phyloP scores from a whole-genome alignment of 345 rosid genomes.

The Populus pruinosa region DNA sequence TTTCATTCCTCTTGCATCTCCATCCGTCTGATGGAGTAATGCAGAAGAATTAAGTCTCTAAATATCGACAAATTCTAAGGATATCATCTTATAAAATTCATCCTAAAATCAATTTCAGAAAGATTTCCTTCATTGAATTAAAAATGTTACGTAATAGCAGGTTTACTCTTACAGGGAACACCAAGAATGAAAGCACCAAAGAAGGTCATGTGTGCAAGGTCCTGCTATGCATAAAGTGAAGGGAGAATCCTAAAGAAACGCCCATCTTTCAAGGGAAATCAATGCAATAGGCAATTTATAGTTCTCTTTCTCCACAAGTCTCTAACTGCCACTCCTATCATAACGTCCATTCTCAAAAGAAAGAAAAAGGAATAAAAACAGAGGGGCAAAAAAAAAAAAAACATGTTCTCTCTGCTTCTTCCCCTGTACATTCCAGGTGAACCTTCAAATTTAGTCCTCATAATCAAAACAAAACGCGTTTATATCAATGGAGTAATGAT shows the following conservation, averaged over 20 bases:
- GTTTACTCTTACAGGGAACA: no score
- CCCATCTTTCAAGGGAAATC: slow-evolving; percentile 14
- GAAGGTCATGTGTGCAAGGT: neutral
- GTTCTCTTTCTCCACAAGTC: slow-evolving; percentile 11
- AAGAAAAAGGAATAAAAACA: neutral
- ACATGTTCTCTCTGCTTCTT: slow-evolving; percentile 12
- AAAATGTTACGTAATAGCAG: neutral
- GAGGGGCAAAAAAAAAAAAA: neutral
- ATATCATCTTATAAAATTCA: neutral
- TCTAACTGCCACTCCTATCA: slow-evolving; percentile 18
- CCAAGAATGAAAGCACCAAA: neutral
- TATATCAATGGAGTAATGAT: neutral
- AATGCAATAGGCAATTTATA: slow-evolving; percentile 7
- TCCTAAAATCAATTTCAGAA: neutral
- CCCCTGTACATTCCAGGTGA: neutral
- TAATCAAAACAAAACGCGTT: neutral
- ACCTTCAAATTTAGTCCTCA: neutral
- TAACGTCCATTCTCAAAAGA: slow-evolving; percentile 2
- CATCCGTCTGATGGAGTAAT: no score
- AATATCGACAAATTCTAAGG: neutral
- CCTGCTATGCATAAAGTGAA: neutral
- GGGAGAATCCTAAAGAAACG: neutral
- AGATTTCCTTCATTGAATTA: neutral
- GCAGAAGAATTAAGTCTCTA: no score
- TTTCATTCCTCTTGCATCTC: no score